Percentiles rank a stretch among this genome's conserved stretches.
Conservation (phyloP, 495 filamentous ascomycete genomes). For the Aspergillus olivimuriae region DNA sequence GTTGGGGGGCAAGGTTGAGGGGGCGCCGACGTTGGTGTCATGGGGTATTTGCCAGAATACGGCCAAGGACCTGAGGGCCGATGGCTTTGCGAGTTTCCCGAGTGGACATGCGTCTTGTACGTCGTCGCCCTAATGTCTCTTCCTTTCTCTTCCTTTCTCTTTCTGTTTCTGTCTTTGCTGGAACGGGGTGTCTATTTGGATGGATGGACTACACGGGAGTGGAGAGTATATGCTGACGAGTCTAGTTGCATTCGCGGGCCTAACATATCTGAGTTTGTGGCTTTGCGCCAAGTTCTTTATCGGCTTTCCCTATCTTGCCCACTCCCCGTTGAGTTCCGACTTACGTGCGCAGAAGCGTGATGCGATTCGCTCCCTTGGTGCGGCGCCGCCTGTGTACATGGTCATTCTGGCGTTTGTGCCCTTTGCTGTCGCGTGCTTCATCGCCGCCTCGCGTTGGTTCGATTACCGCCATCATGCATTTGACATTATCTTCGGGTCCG, state of each 20-base stretch:
- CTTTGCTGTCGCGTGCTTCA: slow-evolving; percentile 52
- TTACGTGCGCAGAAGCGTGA: slow-evolving; percentile 16
- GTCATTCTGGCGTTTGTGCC: slow-evolving; percentile 53
- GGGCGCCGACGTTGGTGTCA: slow-evolving; percentile 43
- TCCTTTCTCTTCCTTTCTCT: no score
- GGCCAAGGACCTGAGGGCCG: slow-evolving; percentile 32
- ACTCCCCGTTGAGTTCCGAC: slow-evolving; percentile 22
- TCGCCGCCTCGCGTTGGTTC: slow-evolving; percentile 55
- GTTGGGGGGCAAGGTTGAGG: slow-evolving; percentile 35
- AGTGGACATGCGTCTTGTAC: slow-evolving; percentile 63
- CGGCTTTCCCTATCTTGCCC: slow-evolving; percentile 54
- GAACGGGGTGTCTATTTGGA: no score
- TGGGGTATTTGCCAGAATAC: slow-evolving; percentile 47
- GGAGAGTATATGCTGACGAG: slow-evolving; percentile 1
- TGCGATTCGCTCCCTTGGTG: slow-evolving; percentile 42
- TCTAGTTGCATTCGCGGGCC: slow-evolving; percentile 54
- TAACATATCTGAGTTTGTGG: slow-evolving; percentile 59
- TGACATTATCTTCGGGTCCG: slow-evolving; percentile 55
- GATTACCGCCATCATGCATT: slow-evolving; percentile 60
- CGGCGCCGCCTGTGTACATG: slow-evolving; percentile 53
- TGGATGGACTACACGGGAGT: no score
- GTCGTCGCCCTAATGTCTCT: no score
- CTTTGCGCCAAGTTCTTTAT: slow-evolving; percentile 58
- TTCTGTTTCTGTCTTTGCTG: no score
- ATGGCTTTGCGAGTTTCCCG: slow-evolving; percentile 63